Base-by-base conservation (phyloP, 495 filamentous ascomycete genomes). In the Acidomyces sp. region DNA sequence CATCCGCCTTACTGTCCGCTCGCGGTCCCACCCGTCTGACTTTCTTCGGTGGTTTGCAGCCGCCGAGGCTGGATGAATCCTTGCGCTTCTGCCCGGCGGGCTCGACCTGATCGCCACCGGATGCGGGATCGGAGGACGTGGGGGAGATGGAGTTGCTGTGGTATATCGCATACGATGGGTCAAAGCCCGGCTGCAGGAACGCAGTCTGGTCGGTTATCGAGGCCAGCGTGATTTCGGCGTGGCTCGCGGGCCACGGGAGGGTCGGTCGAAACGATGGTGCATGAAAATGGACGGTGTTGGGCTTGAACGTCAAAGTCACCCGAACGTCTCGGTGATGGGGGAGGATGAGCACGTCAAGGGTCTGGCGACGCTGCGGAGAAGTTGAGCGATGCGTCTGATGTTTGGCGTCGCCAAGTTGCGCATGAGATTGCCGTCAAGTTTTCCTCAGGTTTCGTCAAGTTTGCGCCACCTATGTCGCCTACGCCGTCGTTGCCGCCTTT, bases 11-110 rank as follows among this genome's bases (percentile, higher is more conserved):
- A 32, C 41, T 27, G 21, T 50, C 42, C 20, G 42, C 29, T 28
- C 21, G 36, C 20, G 42, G 31, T 3, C 31, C 38, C 4, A 41
- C 34, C 18, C 39, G 11, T 33, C 42, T 48, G 5, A 36, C 33
- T 39, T 51, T 51, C 43, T 46, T 46, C 2, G 15, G 10, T 4
- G 43, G 43, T 23, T 46, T 51, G 7, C 13, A 38, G 13, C 37
- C 29, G 18, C 31, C 28, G 5, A 27, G 17, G 10, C 32, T 16
- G 17, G 47, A 42, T 12, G 47, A 31, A 11, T 37, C 35, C 37
- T 45, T 50, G 6, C 47, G 28, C 37, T 50, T 50, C 22, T 34
- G 34, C 6, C 32, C 19, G 2, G 13, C 41, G 1, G 24, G 9
- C 7, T 18, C 35, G 20, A 4, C 9, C 7, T 30, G 13, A 9